Evolutionary conservation across 257 asterid genomes (phyloP).

Genomic region (Solanum dulcamara): DNA sequence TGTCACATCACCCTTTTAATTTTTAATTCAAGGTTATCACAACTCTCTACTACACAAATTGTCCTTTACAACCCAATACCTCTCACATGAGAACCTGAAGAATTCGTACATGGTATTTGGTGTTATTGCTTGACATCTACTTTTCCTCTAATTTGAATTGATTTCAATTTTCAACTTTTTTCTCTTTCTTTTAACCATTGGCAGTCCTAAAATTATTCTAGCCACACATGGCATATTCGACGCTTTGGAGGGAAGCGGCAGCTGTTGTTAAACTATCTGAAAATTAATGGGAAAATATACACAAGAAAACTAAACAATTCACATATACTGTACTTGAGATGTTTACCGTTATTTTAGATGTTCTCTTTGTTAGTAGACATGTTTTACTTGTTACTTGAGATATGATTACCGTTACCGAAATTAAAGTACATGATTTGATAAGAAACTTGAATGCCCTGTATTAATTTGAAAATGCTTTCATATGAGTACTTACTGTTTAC

Average conservation of each 20-base stretch:
- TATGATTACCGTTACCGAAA: no score
- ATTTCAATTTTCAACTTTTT: not conserved
- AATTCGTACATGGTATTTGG: not conserved
- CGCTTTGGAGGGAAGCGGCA: not conserved
- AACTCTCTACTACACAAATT: not conserved
- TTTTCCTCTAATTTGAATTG: not conserved
- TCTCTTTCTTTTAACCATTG: not conserved
- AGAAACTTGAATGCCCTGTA: no score
- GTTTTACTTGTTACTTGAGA: no score
- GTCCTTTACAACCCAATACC: not conserved
- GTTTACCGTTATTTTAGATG: no score
- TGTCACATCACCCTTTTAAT: not conserved
- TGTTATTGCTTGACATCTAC: not conserved
- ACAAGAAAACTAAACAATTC: not conserved
- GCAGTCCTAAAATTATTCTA: not conserved
- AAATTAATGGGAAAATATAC: not conserved
- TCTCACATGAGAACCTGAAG: not conserved
- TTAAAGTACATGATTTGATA: no score
- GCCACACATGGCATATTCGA: not conserved
- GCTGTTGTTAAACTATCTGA: not conserved
- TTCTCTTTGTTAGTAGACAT: no score
- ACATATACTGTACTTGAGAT: not conserved
- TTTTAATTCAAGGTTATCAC: not conserved
- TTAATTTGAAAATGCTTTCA: no score
- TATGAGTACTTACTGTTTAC: no score